Evolutionary conservation across 805 yeast species (phyloP).

Genomic region (Yamadazyma philogaea): DNA sequence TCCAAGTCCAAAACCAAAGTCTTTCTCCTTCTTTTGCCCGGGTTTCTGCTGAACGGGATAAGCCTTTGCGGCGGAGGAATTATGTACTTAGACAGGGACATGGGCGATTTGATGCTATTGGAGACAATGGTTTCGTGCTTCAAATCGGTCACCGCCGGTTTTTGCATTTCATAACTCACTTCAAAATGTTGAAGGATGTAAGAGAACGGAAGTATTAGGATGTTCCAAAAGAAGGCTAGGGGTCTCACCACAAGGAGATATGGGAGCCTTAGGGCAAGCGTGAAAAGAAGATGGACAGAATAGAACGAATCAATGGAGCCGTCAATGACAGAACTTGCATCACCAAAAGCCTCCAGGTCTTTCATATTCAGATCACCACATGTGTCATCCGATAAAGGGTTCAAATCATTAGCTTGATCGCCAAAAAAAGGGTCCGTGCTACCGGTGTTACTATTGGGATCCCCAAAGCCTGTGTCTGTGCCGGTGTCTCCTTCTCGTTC

Average conservation of each 20-base stretch:
- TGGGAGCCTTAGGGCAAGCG: constrained; percentile 10
- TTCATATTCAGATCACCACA: too few species aligned
- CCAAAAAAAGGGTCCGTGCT: too few species aligned
- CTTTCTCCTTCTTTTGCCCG: constrained; percentile 41
- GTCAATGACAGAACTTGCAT: neutral
- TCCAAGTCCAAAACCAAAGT: constrained; percentile 85
- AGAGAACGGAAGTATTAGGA: constrained; percentile 56
- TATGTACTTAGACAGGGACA: constrained; percentile 39
- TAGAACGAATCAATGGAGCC: constrained; percentile 6
- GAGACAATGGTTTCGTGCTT: constrained; percentile 41
- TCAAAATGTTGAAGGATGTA: constrained; percentile 17
- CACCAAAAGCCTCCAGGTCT: neutral
- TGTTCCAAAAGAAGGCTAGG: constrained; percentile 43
- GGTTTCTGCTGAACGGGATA: constrained; percentile 40
- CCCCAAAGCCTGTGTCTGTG: neutral
- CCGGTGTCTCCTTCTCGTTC: neutral
- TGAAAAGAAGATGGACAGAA: constrained; percentile 5
- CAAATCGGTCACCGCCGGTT: constrained; percentile 29
- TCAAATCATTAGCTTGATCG: neutral
- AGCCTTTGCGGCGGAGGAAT: constrained; percentile 46
- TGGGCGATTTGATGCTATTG: constrained; percentile 41
- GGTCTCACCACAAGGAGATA: constrained; percentile 53
- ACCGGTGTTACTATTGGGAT: too few species aligned
- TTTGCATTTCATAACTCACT: constrained; percentile 7
- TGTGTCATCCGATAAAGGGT: too few species aligned